These are phyloP conservation scores for Glycyrrhiza uralensis DNA, from an alignment of 306 rosid species.

Conservation along the genomic window DNA sequence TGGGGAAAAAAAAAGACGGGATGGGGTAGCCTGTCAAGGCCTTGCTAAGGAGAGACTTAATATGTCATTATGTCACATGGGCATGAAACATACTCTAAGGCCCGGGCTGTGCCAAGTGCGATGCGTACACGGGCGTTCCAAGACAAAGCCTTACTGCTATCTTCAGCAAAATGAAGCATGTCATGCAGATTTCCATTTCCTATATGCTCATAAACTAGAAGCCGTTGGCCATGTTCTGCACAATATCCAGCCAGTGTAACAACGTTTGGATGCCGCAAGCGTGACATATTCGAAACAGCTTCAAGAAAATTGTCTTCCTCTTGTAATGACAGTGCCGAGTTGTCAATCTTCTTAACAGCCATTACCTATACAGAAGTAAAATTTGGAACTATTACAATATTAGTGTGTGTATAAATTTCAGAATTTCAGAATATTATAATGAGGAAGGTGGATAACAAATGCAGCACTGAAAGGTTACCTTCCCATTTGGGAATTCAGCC, in stretches of 20 bases:
- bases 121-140: conserved; percentile 98
- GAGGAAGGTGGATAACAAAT: neutral
- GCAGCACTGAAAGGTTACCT: conserved; percentile 47
- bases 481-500: conserved; percentile 90
- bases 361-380: conserved; percentile 44
- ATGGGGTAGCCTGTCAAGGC: neutral
- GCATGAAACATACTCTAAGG: conserved; percentile 75
- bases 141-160: conserved; percentile 65
- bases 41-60: neutral
- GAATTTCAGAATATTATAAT: too few relatives aligned
- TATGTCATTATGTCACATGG: conserved; percentile 11
- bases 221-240: conserved; percentile 93
- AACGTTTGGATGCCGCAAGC: conserved; percentile 86
- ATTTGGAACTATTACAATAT: conserved; percentile 10
- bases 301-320: conserved; percentile 96
- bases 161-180: conserved; percentile 84
- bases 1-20: neutral
- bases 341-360: conserved; percentile 96
- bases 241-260: conserved; percentile 88
- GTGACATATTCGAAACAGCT: conserved; percentile 90
- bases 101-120: conserved; percentile 97
- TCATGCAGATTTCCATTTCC: conserved; percentile 88
- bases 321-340: conserved; percentile 88
- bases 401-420: neutral
- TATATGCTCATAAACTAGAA: conserved; percentile 77